These are phyloP conservation scores for Arxiozyma telluris DNA, from an alignment of 1,139 yeast species.

Conservation along the genomic window DNA sequence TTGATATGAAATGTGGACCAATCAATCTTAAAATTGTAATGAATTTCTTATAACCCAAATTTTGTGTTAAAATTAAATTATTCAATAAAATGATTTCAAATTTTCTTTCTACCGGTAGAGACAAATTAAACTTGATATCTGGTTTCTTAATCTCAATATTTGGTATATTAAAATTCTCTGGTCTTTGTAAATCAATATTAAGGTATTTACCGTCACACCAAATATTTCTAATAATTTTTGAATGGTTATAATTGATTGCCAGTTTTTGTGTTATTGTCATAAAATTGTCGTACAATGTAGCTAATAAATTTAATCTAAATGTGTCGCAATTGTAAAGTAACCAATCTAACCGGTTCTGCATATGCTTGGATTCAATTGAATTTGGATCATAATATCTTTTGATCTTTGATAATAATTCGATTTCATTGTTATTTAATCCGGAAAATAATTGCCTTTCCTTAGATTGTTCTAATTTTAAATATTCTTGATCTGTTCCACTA, in stretches of 20 bases:
- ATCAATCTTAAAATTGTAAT: slow-evolving; percentile 24
- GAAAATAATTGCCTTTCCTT: slow-evolving; percentile 27
- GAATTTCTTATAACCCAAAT: slow-evolving; percentile 25
- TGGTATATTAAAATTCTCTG: slow-evolving; percentile 13
- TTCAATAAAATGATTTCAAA: slow-evolving; percentile 25
- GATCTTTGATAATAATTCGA: slow-evolving; percentile 18
- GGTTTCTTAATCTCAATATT: slow-evolving; percentile 20
- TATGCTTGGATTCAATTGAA: slow-evolving; percentile 20
- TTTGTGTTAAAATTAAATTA: slow-evolving; percentile 21
- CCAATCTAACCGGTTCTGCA: slow-evolving; percentile 25
- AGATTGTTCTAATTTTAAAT: slow-evolving; percentile 21
- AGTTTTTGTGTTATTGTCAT: slow-evolving; percentile 29
- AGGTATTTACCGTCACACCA: slow-evolving; percentile 29
- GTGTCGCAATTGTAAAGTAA: slow-evolving; percentile 19
- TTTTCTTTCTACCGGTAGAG: slow-evolving; percentile 21
- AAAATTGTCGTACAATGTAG: slow-evolving; percentile 28
- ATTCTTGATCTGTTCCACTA: slow-evolving; percentile 13
- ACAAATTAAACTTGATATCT: slow-evolving; percentile 16
- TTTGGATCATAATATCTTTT: slow-evolving; percentile 19
- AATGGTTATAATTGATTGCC: slow-evolving; percentile 28
- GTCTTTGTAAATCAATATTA: slow-evolving; percentile 20
- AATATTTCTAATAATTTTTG: slow-evolving; percentile 26
- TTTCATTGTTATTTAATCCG: slow-evolving; percentile 22
- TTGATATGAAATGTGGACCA: slow-evolving; percentile 29
- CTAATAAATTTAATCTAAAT: slow-evolving; percentile 23